Evolutionary conservation across 2,329 filamentous ascomycete species (phyloP), one percentile per base, ranked within the genome.

Genomic region (Paracorniculantispora psalliotae): DNA sequence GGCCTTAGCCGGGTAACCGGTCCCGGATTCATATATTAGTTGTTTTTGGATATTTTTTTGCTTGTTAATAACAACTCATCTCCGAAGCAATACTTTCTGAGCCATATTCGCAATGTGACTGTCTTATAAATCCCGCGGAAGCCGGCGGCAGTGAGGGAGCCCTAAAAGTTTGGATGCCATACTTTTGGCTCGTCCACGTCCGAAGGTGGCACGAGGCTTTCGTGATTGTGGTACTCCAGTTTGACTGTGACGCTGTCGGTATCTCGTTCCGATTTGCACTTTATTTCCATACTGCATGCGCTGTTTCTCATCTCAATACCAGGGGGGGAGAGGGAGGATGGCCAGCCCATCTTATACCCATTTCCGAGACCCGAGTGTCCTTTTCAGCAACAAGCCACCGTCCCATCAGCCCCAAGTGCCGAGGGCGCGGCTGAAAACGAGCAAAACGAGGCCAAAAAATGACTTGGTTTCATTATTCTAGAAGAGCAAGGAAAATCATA

Each of bases 41-140:
- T 53, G 25, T 48, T 25, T 49, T 57, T 7, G 23, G 6, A 28
- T 33, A 2, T 33, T 39, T 25, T 47, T 47, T 57, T 50, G 47
- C 47, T 50, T 50, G 37, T 57, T 57, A 57, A 57, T 57, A 57
- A n/a, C n/a, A 26, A 57, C 35, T 51, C 47, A 57, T 44, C 46
- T 51, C 37, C 26, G 37, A 57, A 57, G 55, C 55, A 57, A 50
- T 10, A 13, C 30, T 19, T 10, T 4, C 10, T n/a, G 7, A 1
- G 43, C 17, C 15, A 10, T 30, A 8, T 37, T 23, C 9, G 41
- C 4, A 19, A 15, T 30, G 37, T 43, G 50, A 43, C 26, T 53
- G 50, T 19, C 23, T 9, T 41, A 28, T 37, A 37, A 12, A 6
- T 37, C 33, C n/a, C 33, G 33, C 12, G 17, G 4, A 12, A 37